Evolutionary conservation across 495 filamentous ascomycete species (phyloP).

Genomic region (Talaromyces ruber): DNA sequence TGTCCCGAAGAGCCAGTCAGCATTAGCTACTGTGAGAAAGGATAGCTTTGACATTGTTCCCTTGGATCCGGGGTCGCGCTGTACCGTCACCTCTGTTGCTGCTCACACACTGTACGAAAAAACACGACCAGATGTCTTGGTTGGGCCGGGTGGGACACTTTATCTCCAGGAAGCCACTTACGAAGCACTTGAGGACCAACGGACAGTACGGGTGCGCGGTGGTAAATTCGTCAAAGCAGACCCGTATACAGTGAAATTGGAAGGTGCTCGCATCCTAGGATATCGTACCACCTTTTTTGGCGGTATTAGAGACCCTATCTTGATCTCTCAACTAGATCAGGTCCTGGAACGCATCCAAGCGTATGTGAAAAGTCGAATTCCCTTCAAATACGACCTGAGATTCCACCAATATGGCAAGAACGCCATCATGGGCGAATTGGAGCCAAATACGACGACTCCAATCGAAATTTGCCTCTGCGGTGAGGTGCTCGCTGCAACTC

Average conservation of each 20-base stretch:
- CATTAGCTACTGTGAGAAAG: constrained; percentile 18
- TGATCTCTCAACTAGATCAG: constrained; percentile 21
- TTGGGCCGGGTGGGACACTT: constrained; percentile 28
- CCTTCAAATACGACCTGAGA: background rate
- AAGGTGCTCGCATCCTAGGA: constrained; percentile 24
- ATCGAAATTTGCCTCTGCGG: constrained; percentile 28
- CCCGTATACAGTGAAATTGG: constrained; percentile 33
- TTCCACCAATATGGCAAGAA: too few relatives aligned
- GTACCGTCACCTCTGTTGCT: constrained; percentile 30
- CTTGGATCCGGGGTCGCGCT: constrained; percentile 14
- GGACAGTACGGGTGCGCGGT: constrained; percentile 20
- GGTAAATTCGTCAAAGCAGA: constrained; percentile 17
- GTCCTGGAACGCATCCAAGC: constrained; percentile 15
- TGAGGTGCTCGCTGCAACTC: constrained; percentile 27
- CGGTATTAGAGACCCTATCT: constrained; percentile 28
- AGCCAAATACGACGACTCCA: too few relatives aligned
- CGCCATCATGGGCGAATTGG: too few relatives aligned
- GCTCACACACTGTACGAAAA: constrained; percentile 41
- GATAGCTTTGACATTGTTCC: constrained; percentile 30
- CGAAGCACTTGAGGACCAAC: background rate
- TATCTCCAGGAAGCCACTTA: background rate
- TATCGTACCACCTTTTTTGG: constrained; percentile 32
- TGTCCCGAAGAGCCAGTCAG: constrained; percentile 12
- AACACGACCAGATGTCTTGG: constrained; percentile 26
- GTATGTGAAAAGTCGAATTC: constrained; percentile 10